Conservation (phyloP, 2,329 filamentous ascomycete species). For the Lachnellula suecica region DNA sequence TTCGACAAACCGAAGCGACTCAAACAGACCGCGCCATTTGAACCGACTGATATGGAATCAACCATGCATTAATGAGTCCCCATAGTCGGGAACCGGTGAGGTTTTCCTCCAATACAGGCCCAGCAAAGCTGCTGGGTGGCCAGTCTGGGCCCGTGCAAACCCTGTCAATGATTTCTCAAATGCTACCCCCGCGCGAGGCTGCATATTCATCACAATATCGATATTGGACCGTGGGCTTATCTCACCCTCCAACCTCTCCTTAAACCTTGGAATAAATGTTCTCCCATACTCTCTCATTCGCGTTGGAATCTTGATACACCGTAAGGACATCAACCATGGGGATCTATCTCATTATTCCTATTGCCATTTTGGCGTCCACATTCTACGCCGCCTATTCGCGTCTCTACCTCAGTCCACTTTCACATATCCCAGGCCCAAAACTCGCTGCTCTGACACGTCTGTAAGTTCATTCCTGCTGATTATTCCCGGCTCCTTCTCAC, state of each 20-base stretch:
- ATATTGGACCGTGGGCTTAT: too few relatives aligned
- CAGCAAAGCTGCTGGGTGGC: background rate
- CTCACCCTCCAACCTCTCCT: too few relatives aligned
- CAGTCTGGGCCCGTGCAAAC: background rate
- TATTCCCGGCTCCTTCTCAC: background rate
- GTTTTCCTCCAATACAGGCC: background rate
- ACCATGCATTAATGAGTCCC: too few relatives aligned
- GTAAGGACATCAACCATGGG: background rate
- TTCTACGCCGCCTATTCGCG: constrained; percentile 2
- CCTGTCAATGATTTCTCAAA: background rate
- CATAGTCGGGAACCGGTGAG: background rate
- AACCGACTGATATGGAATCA: too few relatives aligned
- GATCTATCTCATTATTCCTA: background rate
- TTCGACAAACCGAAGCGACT: too few relatives aligned
- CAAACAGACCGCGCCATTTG: too few relatives aligned
- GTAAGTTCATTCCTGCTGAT: background rate
- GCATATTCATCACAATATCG: background rate
- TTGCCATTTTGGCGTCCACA: background rate
- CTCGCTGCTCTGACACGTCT: constrained; percentile 16
- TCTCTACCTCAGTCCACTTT: constrained; percentile 26
- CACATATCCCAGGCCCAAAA: constrained; percentile 24
- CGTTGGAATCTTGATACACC: background rate
- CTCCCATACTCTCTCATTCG: too few relatives aligned
- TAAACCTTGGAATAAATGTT: too few relatives aligned
- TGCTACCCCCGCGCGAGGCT: background rate